Evolutionary conservation across 805 yeast species (phyloP), one percentile per base, ranked within the genome.

Genomic region (Cyberlindnera samutprakarnensis): DNA sequence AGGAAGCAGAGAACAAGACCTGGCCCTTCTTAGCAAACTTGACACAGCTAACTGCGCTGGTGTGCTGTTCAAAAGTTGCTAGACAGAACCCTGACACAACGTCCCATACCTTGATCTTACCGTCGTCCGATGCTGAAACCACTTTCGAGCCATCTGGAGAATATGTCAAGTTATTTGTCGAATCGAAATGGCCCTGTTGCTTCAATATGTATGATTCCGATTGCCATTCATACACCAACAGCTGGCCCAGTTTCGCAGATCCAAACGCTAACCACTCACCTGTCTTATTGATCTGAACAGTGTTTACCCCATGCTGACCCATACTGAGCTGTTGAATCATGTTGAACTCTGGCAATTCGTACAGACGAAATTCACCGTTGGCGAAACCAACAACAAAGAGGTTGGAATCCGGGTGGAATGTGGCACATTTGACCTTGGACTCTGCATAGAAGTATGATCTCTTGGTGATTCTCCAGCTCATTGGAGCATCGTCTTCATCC

Each of bases 211-310:
- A 92, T 0, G 96, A 84, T 56, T 92, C 98, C 5, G 95, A 83
- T 61, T 92, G 96, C 98, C 98, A 92, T 66, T 92, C 98, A 66
- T 94, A 92, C 1, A 92, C 98, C 36, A 92, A 61, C 37, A 92
- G 62, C 59, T 92, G 98, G n/a, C 98, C 98, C 18, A 84, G 57
- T 50, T 77, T 78, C 21, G 86, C 61, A 0, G 96, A 87, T 5
- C 98, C 98, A 56, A 92, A 84, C 0, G 96, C 95, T 20, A 92
- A 64, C 98, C 98, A 92, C 56, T 92, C 98, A 21, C 98, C 98
- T 6, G 88, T 65, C 3, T 66, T 58, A 54, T 90, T 92, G 23
- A 92, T 71, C 9, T 75, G 58, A 4, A 92, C 90, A 3, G 87
- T 78, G 51, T 83, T 86, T 17, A 92, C 81, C 3, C 88, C 78